Evolutionary conservation across 2,329 filamentous ascomycete genomes (phyloP).

Genomic region (Colletotrichum spinosum): DNA sequence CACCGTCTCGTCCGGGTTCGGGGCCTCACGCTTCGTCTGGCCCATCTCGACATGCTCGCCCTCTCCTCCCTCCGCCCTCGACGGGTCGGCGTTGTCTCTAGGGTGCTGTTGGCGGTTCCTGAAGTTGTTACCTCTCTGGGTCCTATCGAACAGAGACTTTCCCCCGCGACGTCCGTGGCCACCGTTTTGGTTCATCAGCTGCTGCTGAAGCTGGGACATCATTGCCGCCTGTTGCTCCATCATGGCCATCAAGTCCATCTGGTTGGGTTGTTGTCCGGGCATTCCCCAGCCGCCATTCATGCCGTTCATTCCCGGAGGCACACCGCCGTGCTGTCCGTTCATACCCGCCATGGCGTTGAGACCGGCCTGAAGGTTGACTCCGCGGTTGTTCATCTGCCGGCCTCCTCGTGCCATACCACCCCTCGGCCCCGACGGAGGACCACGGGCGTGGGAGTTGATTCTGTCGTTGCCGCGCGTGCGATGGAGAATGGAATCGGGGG

Average conservation of each 20-base stretch:
- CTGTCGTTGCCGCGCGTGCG: slow-evolving; percentile 82
- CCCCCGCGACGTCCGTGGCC: slow-evolving; percentile 60
- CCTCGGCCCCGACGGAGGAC: slow-evolving; percentile 78
- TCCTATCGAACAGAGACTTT: slow-evolving; percentile 80
- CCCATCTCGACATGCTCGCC: slow-evolving; percentile 74
- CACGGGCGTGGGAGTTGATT: slow-evolving; percentile 82
- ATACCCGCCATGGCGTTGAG: slow-evolving; percentile 56
- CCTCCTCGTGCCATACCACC: slow-evolving; percentile 61
- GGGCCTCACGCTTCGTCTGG: slow-evolving; percentile 63
- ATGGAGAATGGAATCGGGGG: slow-evolving; percentile 80
- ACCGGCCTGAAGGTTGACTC: slow-evolving; percentile 62
- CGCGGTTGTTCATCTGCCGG: slow-evolving; percentile 63
- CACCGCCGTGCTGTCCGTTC: slow-evolving; percentile 47
- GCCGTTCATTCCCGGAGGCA: slow-evolving; percentile 51
- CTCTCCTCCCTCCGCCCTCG: slow-evolving; percentile 46
- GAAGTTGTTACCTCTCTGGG: slow-evolving; percentile 69
- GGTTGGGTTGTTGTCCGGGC: slow-evolving; percentile 57
- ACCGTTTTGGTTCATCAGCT: slow-evolving; percentile 63
- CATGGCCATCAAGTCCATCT: slow-evolving; percentile 76
- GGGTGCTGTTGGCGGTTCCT: slow-evolving; percentile 59
- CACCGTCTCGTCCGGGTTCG: slow-evolving; percentile 72
- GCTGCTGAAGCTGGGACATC: slow-evolving; percentile 80
- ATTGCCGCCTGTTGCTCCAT: slow-evolving; percentile 89
- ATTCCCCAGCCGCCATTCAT: slow-evolving; percentile 56
- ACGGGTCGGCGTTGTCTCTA: slow-evolving; percentile 49